Conservation (phyloP, 2,329 filamentous ascomycete genomes). For the Aureobasidium sp. region DNA sequence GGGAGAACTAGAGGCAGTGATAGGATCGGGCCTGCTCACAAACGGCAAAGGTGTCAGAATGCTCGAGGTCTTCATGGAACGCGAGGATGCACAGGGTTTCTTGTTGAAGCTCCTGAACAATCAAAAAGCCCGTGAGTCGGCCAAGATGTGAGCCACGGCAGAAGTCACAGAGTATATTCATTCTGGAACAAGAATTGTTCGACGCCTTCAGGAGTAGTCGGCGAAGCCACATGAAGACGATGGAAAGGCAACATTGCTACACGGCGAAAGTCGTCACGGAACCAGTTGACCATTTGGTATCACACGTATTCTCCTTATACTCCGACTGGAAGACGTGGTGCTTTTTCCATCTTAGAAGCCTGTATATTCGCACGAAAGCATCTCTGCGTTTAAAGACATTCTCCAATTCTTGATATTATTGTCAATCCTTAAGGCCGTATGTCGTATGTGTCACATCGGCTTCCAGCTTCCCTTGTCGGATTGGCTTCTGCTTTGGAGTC, state of each 20-base stretch:
- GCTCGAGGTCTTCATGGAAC: slow-evolving; percentile 76
- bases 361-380: background rate
- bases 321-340: background rate
- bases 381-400: background rate
- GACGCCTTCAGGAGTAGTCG: background rate
- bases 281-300: background rate
- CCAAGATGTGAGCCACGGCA: background rate
- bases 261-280: background rate
- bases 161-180: background rate
- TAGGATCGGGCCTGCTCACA: slow-evolving; percentile 37
- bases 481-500: background rate
- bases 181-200: background rate
- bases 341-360: background rate
- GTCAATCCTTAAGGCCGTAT: background rate
- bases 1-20: slow-evolving; percentile 17
- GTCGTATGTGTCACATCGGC: background rate
- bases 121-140: background rate
- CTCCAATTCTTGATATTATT: background rate
- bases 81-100: slow-evolving; percentile 56
- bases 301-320: background rate
- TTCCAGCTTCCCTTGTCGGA: background rate
- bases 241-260: background rate
- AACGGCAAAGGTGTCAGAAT: slow-evolving; percentile 41
- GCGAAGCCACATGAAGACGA: background rate
- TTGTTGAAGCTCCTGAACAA: slow-evolving; percentile 11